Evolutionary conservation across 129 eudicot genomes (phyloP).

Genomic region (Glebionis coronaria): DNA sequence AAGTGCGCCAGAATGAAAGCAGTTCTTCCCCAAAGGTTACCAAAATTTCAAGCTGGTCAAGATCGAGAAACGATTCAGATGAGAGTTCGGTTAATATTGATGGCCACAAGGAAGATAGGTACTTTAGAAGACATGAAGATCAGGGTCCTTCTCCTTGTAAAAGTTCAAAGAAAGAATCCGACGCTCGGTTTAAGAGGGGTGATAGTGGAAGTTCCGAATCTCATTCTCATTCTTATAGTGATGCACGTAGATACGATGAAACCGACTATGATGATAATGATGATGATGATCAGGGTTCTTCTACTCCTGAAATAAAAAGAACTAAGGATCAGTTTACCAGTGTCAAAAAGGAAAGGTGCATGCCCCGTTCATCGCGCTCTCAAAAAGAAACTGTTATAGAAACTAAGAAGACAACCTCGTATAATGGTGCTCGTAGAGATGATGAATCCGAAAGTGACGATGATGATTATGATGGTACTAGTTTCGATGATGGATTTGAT

Average conservation of each 20-base stretch:
- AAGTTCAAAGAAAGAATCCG: slow-evolving; percentile 12
- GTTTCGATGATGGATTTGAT: slow-evolving; percentile 37
- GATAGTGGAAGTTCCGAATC: slow-evolving; percentile 22
- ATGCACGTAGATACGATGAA: too few species aligned
- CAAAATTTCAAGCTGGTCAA: slow-evolving; percentile 28
- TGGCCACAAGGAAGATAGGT: slow-evolving; percentile 18
- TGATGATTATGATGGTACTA: slow-evolving; percentile 40
- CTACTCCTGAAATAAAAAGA: too few species aligned
- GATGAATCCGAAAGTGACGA: slow-evolving; percentile 50
- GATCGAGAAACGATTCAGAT: slow-evolving; percentile 39
- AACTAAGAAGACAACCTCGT: slow-evolving; percentile 21
- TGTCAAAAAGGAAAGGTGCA: too few species aligned
- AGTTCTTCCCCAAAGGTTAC: slow-evolving; percentile 19
- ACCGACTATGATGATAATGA: too few species aligned
- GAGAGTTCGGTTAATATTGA: slow-evolving; percentile 21
- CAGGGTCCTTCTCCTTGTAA: slow-evolving; percentile 26
- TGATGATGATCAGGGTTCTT: slow-evolving; percentile 18
- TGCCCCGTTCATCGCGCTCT: slow-evolving; percentile 27
- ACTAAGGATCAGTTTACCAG: too few species aligned
- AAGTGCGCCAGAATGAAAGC: slow-evolving; percentile 16
- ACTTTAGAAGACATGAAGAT: slow-evolving; percentile 26
- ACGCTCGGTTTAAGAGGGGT: slow-evolving; percentile 15
- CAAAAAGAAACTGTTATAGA: slow-evolving; percentile 24
- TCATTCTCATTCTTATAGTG: too few species aligned
- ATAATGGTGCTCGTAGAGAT: slow-evolving; percentile 21